phyloP scores from a whole-genome alignment of 23 red algal species.

The Pyropia haitanensis region DNA sequence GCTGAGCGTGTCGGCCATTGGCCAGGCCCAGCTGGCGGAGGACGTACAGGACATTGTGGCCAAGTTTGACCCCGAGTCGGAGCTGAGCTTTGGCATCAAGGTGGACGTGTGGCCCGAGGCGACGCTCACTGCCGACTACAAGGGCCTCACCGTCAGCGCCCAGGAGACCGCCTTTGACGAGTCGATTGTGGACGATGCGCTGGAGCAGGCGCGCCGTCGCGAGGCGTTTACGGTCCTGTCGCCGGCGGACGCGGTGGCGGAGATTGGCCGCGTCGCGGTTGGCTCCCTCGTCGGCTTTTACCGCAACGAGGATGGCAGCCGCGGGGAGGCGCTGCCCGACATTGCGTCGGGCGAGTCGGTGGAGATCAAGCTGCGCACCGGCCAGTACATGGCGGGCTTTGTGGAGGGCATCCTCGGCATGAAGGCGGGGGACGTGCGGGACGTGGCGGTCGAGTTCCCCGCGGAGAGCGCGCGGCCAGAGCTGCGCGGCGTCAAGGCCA shows the following conservation, averaged over 20 bases:
- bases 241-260: slow-evolving; percentile 41
- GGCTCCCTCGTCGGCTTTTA: slow-evolving; percentile 69
- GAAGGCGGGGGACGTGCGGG: slow-evolving; percentile 54
- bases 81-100: slow-evolving; percentile 79
- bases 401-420: slow-evolving; percentile 85
- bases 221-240: slow-evolving; percentile 50
- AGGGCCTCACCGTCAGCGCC: slow-evolving; percentile 40
- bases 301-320: slow-evolving; percentile 58
- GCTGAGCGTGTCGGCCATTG: slow-evolving; percentile 46
- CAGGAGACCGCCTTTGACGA: slow-evolving; percentile 63
- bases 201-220: slow-evolving; percentile 57
- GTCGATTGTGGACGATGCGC: slow-evolving; percentile 66
- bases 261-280: slow-evolving; percentile 39
- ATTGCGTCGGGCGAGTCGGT: slow-evolving; percentile 71
- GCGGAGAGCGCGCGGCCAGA: slow-evolving; percentile 40
- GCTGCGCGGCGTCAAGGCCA: slow-evolving; percentile 58
- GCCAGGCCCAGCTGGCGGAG: slow-evolving; percentile 49
- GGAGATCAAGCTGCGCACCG: slow-evolving; percentile 75
- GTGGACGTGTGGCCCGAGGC: slow-evolving; percentile 93
- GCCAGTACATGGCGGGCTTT: slow-evolving; percentile 86
- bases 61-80: slow-evolving; percentile 35
- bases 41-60: slow-evolving; percentile 59
- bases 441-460: slow-evolving; percentile 81
- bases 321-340: slow-evolving; percentile 61
- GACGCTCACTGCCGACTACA: slow-evolving; percentile 49